phyloP scores from a whole-genome alignment of 306 rosid species.

The Vachellia collinsii region DNA sequence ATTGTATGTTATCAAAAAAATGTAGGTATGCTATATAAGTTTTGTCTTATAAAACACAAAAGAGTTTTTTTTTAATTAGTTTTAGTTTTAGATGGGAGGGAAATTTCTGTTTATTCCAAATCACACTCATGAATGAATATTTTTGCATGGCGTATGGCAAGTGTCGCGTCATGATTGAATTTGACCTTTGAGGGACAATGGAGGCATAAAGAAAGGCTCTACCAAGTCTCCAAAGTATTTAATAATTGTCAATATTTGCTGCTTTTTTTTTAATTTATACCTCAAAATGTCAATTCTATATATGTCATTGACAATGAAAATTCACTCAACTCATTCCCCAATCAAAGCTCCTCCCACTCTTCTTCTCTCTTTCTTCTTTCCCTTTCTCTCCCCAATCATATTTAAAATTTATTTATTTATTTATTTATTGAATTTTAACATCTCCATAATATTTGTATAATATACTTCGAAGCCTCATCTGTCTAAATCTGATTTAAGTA shows the following conservation, averaged over 20 bases:
- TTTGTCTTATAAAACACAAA: no score
- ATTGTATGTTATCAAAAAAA: no score
- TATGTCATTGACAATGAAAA: not conserved
- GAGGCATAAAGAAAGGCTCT: not conserved
- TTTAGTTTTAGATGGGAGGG: no score
- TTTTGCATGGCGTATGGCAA: not conserved
- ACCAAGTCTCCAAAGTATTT: not conserved
- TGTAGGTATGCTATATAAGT: no score
- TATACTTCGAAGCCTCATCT: no score
- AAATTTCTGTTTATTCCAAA: no score
- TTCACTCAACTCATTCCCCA: not conserved
- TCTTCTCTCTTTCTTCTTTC: not conserved
- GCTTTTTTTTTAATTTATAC: not conserved
- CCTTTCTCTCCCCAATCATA: no score
- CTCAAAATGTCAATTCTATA: not conserved
- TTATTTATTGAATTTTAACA: no score
- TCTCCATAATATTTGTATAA: no score
- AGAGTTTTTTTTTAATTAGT: no score
- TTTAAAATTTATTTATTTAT: no score
- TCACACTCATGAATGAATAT: not conserved
- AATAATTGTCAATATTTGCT: not conserved
- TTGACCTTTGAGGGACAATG: not conserved
- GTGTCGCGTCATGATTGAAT: not conserved
- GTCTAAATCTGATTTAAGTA: no score
- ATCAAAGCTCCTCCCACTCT: not conserved